Base-by-base conservation (phyloP, 2,329 filamentous ascomycete genomes). In the Pseudogymnoascus verrucosus region DNA sequence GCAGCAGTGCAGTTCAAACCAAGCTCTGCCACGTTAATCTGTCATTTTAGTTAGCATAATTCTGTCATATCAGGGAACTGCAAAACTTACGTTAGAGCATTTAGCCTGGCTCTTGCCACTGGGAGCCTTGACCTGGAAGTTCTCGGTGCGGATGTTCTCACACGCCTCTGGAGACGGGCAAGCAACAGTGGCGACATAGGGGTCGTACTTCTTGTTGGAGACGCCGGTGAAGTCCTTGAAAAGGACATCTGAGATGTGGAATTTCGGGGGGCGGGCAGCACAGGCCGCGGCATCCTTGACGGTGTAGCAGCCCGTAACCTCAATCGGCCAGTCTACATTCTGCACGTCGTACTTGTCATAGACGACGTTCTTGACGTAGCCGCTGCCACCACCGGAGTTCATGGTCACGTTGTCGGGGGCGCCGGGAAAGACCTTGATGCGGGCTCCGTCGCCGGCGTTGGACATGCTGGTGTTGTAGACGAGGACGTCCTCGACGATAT, bases 401-500 rank as follows among this genome's bases (percentile, higher is more conserved):
- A 76, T 79, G 1, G 80, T 71, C 5, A 86, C 75, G 0, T 79
- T 78, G 1, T 82, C 79, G 3, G 77, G 69, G 3, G 57, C 63
- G 5, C 67, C 67, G 3, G 64, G 82, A 82, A 83, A 88, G 68
- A 86, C 87, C 74, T 90, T 90, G 76, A 91, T 89, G 65, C 88
- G 84, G 0, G 87, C 88, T 31, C 85, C 87, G 67, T 89, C 64
- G 4, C 64, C 66, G 26, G 83, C 82, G 68, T 87, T 84, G 62
- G 78, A 78, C 80, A 86, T 83, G 40, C 79, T 80, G 47, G 81
- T 77, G 68, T 87, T 86, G 74, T 81, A 84, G 63, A 88, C 81
- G 68, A 86, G 84, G n/a, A 90, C 71, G 68, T 90, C 85, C 73
- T 89, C 80, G 1, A 90, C 86, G 54, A 89, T 85, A 66, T 90